Conservation (phyloP, 2,329 filamentous ascomycete species). For the Venturia effusa region DNA sequence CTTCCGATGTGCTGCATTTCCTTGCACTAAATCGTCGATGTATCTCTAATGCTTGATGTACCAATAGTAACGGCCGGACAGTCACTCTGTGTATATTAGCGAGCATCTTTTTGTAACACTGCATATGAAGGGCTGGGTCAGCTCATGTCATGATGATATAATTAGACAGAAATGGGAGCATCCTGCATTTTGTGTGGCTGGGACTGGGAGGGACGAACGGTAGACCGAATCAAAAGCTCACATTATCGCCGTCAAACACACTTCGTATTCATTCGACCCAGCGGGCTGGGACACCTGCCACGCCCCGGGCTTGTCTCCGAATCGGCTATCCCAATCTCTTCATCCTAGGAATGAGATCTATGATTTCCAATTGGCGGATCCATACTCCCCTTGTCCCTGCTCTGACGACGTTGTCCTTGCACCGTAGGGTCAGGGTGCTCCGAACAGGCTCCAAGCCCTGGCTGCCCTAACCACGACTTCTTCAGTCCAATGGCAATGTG, state of each 20-base stretch:
- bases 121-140: slow-evolving; percentile 1
- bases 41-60: slow-evolving; percentile 11
- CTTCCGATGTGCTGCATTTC: neutral
- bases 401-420: neutral
- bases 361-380: neutral
- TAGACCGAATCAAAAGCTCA: slow-evolving; percentile 8
- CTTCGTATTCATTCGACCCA: neutral
- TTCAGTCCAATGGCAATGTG: neutral
- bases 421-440: neutral
- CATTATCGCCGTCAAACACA: neutral
- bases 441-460: neutral
- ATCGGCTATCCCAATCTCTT: neutral
- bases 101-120: slow-evolving; percentile 3
- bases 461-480: neutral
- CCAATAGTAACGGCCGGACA: slow-evolving; percentile 5
- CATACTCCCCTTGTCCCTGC: neutral
- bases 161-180: neutral
- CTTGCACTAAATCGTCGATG: neutral
- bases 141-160: slow-evolving; percentile 3
- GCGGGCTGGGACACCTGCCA: neutral
- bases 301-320: neutral
- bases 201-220: neutral
- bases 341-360: neutral
- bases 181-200: neutral
- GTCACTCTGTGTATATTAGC: slow-evolving; percentile 8